These are phyloP conservation scores for Lasiodiplodia hormozganensis DNA, from an alignment of 2,329 filamentous ascomycete genomes.

Conservation along the genomic window DNA sequence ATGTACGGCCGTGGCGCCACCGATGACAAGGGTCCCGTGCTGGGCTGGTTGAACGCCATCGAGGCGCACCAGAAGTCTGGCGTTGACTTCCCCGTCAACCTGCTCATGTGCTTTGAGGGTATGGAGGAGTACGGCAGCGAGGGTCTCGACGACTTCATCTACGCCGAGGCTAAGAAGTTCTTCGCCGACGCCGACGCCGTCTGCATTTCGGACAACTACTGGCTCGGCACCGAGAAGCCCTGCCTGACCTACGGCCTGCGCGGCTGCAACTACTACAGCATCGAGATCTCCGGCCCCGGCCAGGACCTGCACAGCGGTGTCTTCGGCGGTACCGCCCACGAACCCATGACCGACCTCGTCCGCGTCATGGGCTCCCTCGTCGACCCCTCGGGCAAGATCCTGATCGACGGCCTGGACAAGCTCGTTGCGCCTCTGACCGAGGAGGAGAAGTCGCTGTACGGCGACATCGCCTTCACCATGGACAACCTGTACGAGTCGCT, in stretches of 20 bases:
- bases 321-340: conserved; percentile 93
- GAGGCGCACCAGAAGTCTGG: conserved; percentile 96
- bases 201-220: conserved; percentile 99
- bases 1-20: conserved; percentile 97
- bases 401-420: conserved; percentile 91
- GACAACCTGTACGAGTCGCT: conserved; percentile 91
- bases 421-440: conserved; percentile 88
- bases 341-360: conserved; percentile 97
- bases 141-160: conserved; percentile 93
- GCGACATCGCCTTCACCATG: conserved; percentile 93
- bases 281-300: conserved; percentile 88
- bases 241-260: conserved; percentile 97
- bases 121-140: conserved; percentile 99
- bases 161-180: conserved; percentile 87
- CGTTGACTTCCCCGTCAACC: conserved; percentile 93
- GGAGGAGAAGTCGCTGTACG: conserved; percentile 88
- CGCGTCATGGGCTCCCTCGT: conserved; percentile 83
- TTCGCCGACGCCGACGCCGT: conserved; percentile 96
- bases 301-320: conserved; percentile 97
- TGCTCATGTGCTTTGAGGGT: conserved; percentile 99
- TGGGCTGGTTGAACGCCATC: conserved; percentile 98
- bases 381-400: conserved; percentile 88
- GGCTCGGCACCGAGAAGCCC: conserved; percentile 98
- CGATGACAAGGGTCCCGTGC: conserved; percentile 96
- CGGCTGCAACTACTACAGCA: conserved; percentile 96